These are phyloP conservation scores for Botrytis squamosa DNA, from an alignment of 2,329 filamentous ascomycete genomes.

Conservation along the genomic window DNA sequence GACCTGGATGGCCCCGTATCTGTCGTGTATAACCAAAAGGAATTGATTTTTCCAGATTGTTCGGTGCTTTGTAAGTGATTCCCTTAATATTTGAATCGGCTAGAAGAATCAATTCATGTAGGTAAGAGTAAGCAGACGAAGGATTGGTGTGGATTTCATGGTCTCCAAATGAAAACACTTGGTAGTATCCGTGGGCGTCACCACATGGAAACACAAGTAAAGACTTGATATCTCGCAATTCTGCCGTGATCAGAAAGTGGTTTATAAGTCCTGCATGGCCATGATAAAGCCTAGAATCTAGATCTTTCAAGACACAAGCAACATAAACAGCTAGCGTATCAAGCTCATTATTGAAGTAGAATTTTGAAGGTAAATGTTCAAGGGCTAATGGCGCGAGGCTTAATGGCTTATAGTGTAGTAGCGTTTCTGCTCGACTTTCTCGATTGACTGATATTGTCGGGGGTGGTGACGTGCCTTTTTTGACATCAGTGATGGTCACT, in stretches of 20 bases:
- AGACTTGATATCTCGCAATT: not conserved
- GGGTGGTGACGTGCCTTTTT: not conserved
- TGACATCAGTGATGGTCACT: not conserved
- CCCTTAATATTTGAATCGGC: not conserved
- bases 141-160: not conserved
- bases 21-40: not conserved
- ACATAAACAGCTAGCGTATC: not conserved
- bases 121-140: not conserved
- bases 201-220: not conserved
- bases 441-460: not conserved
- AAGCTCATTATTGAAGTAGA: not conserved
- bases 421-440: not conserved
- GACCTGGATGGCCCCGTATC: not conserved
- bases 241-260: not conserved
- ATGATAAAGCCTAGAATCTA: not conserved
- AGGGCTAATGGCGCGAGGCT: fast-evolving
- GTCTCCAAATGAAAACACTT: not conserved
- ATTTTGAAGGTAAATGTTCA: not conserved
- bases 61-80: not conserved
- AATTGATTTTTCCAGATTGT: not conserved
- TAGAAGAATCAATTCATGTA: not conserved
- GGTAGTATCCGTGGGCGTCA: not conserved
- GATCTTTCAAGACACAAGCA: fast-evolving
- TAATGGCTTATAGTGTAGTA: not conserved
- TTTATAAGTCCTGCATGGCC: fast-evolving